A percentile compares a stretch with the other conserved stretches of the same genome.
These are phyloP conservation scores for Microbotryum lychnidis-dioicae DNA, from an alignment of 1,284 basidiomycete genomes.

Conservation along the genomic window DNA sequence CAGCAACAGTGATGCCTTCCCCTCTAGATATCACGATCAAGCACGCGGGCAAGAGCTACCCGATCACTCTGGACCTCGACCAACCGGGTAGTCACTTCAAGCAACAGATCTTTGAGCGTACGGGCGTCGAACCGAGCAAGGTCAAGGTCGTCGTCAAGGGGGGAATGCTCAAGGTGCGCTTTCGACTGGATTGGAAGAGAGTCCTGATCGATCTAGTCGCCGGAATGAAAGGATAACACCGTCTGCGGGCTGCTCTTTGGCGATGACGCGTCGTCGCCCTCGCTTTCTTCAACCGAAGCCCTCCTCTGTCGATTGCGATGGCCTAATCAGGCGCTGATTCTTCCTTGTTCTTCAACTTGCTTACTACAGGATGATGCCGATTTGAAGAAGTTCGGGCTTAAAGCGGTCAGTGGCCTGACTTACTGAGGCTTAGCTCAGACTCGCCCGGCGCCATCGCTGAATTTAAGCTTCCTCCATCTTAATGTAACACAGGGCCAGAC, in stretches of 20 bases:
- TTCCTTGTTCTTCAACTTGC: background rate
- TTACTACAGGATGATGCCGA: conserved; percentile 65
- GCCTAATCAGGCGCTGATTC: background rate
- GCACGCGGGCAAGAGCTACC: conserved; percentile 72
- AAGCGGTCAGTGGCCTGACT: conserved; percentile 50
- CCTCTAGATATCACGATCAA: conserved; percentile 59
- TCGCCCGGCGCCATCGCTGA: background rate
- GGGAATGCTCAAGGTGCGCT: conserved; percentile 69
- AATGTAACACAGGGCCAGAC: conserved; percentile 31
- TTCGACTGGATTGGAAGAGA: too few species aligned
- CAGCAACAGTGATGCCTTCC: too few species aligned
- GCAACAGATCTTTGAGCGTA: conserved; percentile 21
- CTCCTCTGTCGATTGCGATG: background rate
- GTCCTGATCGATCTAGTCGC: background rate
- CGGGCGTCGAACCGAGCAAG: conserved; percentile 50
- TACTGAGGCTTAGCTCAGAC: too few species aligned
- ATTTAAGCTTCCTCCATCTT: background rate
- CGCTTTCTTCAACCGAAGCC: too few species aligned
- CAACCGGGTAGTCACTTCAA: conserved; percentile 33
- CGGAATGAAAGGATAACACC: too few species aligned
- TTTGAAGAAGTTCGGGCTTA: conserved; percentile 71
- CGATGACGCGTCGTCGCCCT: too few species aligned
- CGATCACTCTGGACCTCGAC: conserved; percentile 42
- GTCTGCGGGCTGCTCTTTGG: too few species aligned
- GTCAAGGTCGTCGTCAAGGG: conserved; percentile 98